Evolutionary conservation across 768 basidiomycete genomes (phyloP), one percentile per base, ranked within the genome.

Genomic region (Kockovaella imperatae): DNA sequence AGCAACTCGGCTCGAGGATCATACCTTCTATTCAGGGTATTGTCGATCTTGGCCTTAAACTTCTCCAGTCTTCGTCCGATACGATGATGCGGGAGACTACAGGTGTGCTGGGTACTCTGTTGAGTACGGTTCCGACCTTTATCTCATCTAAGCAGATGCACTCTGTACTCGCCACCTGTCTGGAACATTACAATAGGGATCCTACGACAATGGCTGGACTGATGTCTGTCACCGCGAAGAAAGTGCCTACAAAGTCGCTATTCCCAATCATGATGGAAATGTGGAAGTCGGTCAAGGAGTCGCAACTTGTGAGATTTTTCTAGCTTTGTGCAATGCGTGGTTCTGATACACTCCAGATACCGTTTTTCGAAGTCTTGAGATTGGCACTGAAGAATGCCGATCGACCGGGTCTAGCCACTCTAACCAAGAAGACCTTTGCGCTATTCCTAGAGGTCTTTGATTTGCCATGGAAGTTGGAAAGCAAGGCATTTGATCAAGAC

Each of bases 21-120:
- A 88, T 99, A 42, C 88, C 93, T 4, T 77, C 80, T 70, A 83
- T 95, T 72, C 80, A 80, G 44, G 77, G 80, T 13, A 78, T 91
- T 38, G 77, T 85, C 14, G 70, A 79, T 4, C 76, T 81, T 45
- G 79, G 79, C 49, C 72, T 81, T n/a, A 35, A 42, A 2, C 32
- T 64, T 23, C 46, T 65, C 45, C 40, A 41, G 20, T 47, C 49
- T 2, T 24, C 49, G 1, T 45, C 59, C 11, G 24, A 58, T 14
- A 21, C 38, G 0, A 52, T 60, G 10, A 43, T 50, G 47, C 54
- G 58, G 8, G 35, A 49, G 28, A 47, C 67, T 6, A 59, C 63
- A 45, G 18, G 40, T 7, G 34, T 83, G 6, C 73, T 93, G n/a
- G 78, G 80, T 24, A 76, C 77, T n/a, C 72, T 93, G 7, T 74